Conservation (phyloP, 306 rosid species). For the Fagus sylvatica region DNA sequence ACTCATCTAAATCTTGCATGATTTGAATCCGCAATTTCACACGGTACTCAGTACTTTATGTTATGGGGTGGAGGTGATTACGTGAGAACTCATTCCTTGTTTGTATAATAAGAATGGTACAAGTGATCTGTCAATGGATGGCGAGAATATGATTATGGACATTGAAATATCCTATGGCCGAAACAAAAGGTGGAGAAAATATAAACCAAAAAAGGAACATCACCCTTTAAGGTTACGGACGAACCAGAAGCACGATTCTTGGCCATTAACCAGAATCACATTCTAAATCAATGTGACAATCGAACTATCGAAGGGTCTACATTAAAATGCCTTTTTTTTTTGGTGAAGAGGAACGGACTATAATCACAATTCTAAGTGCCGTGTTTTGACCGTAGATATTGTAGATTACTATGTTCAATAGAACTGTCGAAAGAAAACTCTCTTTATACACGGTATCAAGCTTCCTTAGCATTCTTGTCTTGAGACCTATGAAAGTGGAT, state of each 20-base stretch:
- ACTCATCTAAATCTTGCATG: too few species aligned
- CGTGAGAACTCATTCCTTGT: too few species aligned
- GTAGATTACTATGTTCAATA: neutral
- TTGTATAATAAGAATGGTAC: too few species aligned
- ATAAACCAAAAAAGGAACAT: neutral
- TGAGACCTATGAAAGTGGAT: too few species aligned
- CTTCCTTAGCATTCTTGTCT: too few species aligned
- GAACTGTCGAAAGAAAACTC: neutral
- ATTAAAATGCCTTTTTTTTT: neutral
- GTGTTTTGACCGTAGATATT: neutral
- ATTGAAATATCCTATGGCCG: neutral
- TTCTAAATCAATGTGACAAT: neutral
- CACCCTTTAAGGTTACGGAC: too few species aligned
- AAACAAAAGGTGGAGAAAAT: neutral
- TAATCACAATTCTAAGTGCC: conserved; percentile 18
- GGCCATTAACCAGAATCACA: conserved; percentile 14
- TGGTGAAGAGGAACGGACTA: neutral
- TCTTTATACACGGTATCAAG: too few species aligned
- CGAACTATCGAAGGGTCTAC: neutral
- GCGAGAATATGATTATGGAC: too few species aligned
- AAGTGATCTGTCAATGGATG: too few species aligned
- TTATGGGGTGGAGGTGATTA: too few species aligned
- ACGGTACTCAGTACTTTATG: too few species aligned
- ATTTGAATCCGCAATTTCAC: too few species aligned
- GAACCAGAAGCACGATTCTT: neutral